These are phyloP conservation scores for Echinochloa phyllopogon DNA, from an alignment of 176 grass and related monocot species.

Conservation along the genomic window DNA sequence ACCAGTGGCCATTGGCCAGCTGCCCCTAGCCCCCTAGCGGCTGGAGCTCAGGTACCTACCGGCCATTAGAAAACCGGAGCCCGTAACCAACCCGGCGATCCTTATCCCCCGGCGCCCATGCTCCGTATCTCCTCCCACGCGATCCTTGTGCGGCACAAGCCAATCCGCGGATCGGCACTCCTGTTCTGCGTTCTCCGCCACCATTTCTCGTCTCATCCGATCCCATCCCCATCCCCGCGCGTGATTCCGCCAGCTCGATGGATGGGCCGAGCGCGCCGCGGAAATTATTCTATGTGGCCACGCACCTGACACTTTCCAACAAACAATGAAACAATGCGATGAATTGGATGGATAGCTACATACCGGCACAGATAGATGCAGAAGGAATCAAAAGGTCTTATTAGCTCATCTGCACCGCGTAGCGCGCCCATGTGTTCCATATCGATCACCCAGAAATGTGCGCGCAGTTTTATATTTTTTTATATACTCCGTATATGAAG, in stretches of 20 bases:
- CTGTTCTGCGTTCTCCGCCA: neutral
- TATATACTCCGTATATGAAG: too few relatives aligned
- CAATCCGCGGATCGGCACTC: neutral
- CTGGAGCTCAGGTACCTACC: neutral
- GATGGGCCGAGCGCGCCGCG: neutral
- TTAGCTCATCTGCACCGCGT: neutral
- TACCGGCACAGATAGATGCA: neutral
- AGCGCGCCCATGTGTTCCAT: neutral
- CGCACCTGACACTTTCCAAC: neutral
- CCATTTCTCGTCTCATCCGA: neutral
- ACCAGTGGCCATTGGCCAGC: neutral
- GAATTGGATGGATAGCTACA: neutral
- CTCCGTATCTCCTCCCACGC: neutral
- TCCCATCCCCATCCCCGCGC: neutral
- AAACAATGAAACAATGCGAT: too few relatives aligned
- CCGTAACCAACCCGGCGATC: neutral
- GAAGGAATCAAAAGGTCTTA: neutral
- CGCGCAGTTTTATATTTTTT: neutral
- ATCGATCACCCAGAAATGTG: neutral
- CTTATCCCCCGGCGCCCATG: conserved; percentile 28
- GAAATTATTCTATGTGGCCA: neutral
- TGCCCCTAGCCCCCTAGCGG: neutral
- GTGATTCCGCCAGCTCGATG: neutral
- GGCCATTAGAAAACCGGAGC: neutral
- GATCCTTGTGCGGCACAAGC: conserved; percentile 6